Evolutionary conservation across 176 grass and related monocot species (phyloP).

Genomic region (barley (Hordeum vulgare)): DNA sequence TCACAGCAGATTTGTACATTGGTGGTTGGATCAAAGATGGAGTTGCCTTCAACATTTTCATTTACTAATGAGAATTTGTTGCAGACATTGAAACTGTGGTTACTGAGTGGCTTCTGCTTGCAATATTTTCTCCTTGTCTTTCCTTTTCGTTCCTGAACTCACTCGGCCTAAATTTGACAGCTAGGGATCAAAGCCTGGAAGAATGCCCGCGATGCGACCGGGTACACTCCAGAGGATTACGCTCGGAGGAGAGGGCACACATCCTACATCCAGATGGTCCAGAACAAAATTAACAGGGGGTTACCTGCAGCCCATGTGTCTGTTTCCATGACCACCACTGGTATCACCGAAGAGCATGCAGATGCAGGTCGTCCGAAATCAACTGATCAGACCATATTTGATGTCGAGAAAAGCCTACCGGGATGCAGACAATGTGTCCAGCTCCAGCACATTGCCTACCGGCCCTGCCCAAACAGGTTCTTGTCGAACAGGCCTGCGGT

Average conservation of each 20-base stretch:
- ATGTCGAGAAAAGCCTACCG: slow-evolving; percentile 22
- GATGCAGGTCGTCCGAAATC: background rate
- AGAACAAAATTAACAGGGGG: slow-evolving; percentile 61
- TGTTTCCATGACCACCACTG: slow-evolving; percentile 19
- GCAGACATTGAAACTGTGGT: background rate
- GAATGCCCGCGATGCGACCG: slow-evolving; percentile 39
- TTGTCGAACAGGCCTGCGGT: slow-evolving; percentile 51
- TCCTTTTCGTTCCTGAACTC: background rate
- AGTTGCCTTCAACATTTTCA: background rate
- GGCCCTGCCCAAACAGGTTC: slow-evolving; percentile 23
- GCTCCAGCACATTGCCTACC: slow-evolving; percentile 21
- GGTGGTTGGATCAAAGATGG: background rate
- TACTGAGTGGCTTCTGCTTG: background rate
- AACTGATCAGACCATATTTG: slow-evolving; percentile 13
- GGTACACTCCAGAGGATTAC: slow-evolving; percentile 73
- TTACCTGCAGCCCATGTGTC: slow-evolving; percentile 25
- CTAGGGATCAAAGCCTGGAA: slow-evolving; percentile 70
- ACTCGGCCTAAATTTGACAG: slow-evolving; percentile 25
- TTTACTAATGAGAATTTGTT: slow-evolving; percentile 9
- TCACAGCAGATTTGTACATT: background rate
- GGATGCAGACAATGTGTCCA: slow-evolving; percentile 50
- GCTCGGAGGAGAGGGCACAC: slow-evolving; percentile 42
- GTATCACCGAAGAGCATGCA: background rate
- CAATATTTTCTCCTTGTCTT: background rate
- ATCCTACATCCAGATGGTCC: slow-evolving; percentile 66